phyloP scores from a whole-genome alignment of 202 grass and related monocot genomes.

The Panicum hallii region DNA sequence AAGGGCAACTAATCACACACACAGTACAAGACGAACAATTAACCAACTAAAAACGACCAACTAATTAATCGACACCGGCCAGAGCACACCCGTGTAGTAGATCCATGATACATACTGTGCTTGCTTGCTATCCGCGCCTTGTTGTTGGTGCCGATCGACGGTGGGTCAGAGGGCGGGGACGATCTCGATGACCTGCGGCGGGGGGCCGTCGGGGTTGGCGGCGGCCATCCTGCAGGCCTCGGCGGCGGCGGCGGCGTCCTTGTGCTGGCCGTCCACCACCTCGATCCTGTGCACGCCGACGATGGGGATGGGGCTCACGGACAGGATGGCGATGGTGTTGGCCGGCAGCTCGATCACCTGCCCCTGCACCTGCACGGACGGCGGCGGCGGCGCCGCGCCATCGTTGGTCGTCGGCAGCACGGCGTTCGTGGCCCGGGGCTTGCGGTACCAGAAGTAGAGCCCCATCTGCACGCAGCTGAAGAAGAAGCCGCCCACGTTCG shows the following conservation, averaged over 20 bases:
- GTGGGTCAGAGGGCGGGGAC: conserved; percentile 16
- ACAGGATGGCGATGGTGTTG: conserved; percentile 61
- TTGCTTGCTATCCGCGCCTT: neutral
- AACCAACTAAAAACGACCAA: neutral
- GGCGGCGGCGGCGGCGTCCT: conserved; percentile 9
- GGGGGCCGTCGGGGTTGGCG: conserved; percentile 28
- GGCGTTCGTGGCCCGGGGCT: conserved; percentile 31
- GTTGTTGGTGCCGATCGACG: neutral
- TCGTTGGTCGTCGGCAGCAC: conserved; percentile 52
- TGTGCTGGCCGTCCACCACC: conserved; percentile 36
- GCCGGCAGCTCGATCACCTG: conserved; percentile 60
- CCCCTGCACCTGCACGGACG: neutral
- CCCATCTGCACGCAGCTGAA: conserved; percentile 83
- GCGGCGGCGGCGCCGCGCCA: neutral
- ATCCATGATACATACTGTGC: no score
- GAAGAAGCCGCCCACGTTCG: conserved; percentile 75
- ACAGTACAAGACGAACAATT: neutral
- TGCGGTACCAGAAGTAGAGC: conserved; percentile 70
- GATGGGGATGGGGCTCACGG: conserved; percentile 64
- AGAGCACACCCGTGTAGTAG: no score
- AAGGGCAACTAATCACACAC: neutral
- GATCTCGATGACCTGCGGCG: conserved; percentile 60
- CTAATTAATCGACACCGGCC: no score
- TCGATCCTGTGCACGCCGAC: conserved; percentile 72
- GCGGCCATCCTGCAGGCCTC: conserved; percentile 31